A percentile compares a stretch with the other conserved stretches of the same genome.
phyloP scores from a whole-genome alignment of 139 green algal genomes.

The Eudorina sp. region DNA sequence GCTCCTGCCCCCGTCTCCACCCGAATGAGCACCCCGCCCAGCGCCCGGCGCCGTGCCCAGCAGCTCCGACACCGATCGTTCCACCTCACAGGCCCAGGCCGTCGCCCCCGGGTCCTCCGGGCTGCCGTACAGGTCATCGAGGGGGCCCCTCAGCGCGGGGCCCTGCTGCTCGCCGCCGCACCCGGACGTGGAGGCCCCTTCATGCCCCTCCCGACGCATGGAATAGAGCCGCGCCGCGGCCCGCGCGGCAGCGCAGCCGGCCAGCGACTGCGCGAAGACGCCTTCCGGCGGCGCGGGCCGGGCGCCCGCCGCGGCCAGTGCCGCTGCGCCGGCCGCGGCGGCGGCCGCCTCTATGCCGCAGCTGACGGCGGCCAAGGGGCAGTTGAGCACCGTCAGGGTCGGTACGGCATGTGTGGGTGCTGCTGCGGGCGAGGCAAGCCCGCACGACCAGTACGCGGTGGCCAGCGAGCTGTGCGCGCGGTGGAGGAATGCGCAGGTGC shows the following conservation, averaged over 20 bases:
- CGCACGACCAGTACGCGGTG: background rate
- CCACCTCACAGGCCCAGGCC: background rate
- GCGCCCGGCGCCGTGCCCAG: background rate
- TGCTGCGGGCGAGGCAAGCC: background rate
- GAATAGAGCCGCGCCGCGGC: background rate
- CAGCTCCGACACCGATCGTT: background rate
- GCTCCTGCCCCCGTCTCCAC: too few species aligned
- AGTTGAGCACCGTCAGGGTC: too few species aligned
- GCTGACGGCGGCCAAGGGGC: background rate
- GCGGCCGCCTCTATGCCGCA: background rate
- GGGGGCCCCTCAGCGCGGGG: too few species aligned
- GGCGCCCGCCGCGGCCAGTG: background rate
- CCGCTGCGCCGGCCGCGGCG: background rate
- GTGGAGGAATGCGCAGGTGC: constrained; percentile 21
- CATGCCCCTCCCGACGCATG: too few species aligned
- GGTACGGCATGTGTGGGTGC: too few species aligned
- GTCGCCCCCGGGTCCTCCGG: background rate
- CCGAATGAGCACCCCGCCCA: too few species aligned
- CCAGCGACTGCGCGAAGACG: background rate
- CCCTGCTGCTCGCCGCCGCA: too few species aligned
- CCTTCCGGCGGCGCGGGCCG: background rate
- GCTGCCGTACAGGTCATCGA: background rate
- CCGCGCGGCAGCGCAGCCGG: background rate
- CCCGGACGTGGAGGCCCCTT: too few species aligned
- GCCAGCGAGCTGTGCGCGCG: background rate